These are phyloP conservation scores for Lachnellula cervina DNA, from an alignment of 2,329 filamentous ascomycete species.

Conservation along the genomic window DNA sequence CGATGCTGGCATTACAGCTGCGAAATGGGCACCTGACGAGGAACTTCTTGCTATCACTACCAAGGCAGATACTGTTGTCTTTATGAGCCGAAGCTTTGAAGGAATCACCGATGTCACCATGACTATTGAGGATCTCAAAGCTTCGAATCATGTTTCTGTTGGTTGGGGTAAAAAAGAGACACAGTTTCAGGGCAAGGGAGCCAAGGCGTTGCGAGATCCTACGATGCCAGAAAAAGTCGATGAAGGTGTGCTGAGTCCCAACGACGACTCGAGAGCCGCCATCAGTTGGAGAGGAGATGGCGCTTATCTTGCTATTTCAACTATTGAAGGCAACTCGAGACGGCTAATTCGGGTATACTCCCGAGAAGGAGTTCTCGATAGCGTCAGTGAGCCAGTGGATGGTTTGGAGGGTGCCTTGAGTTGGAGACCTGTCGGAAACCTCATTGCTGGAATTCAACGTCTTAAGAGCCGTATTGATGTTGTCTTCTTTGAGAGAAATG, in stretches of 20 bases:
- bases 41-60: constrained; percentile 84
- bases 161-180: constrained; percentile 99
- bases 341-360: constrained; percentile 87
- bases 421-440: constrained; percentile 86
- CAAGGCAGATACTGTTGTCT: constrained; percentile 70
- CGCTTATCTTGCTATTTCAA: constrained; percentile 82
- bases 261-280: constrained; percentile 66
- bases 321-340: constrained; percentile 61
- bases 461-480: constrained; percentile 67
- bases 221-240: constrained; percentile 93
- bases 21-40: constrained; percentile 92
- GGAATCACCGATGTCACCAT: constrained; percentile 71
- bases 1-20: constrained; percentile 83
- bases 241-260: constrained; percentile 66
- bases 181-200: constrained; percentile 90
- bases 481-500: constrained; percentile 95
- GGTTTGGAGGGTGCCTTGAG: constrained; percentile 81
- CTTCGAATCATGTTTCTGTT: constrained; percentile 91
- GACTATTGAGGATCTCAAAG: constrained; percentile 69
- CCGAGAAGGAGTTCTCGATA: constrained; percentile 83
- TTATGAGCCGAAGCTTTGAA: constrained; percentile 92
- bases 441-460: constrained; percentile 82
- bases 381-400: constrained; percentile 91
- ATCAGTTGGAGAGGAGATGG: constrained; percentile 96
- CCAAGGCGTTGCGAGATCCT: constrained; percentile 80